Percentiles rank a stretch among this genome's conserved stretches.
Evolutionary conservation across 495 filamentous ascomycete species (phyloP).

Genomic region (Hypoxylon crocopeplum): DNA sequence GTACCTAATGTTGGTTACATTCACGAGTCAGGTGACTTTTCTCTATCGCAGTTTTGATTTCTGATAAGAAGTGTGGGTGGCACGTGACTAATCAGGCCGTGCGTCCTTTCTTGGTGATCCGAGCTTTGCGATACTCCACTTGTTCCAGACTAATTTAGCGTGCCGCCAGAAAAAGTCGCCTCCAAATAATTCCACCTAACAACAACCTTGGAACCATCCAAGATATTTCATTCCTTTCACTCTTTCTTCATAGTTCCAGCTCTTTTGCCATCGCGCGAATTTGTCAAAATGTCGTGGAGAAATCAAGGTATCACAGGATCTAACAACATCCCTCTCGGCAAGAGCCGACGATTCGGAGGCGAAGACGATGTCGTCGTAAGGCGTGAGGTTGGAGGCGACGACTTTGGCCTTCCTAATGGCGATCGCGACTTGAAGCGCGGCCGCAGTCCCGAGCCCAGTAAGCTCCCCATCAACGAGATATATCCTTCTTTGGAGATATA

Average conservation of each 20-base stretch:
- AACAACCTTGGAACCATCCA: constrained; percentile 8
- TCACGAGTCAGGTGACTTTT: too few species aligned
- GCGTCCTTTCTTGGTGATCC: constrained; percentile 2
- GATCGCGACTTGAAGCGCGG: constrained; percentile 76
- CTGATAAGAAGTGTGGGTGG: too few species aligned
- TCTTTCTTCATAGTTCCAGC: not conserved
- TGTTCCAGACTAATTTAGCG: constrained; percentile 27
- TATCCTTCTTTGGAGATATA: not conserved
- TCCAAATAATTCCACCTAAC: not conserved
- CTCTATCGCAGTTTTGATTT: too few species aligned
- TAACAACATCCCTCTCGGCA: constrained; percentile 96
- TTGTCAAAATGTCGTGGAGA: constrained; percentile 80
- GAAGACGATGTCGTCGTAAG: constrained; percentile 62
- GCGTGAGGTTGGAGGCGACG: constrained; percentile 37
- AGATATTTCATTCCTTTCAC: constrained; percentile 33
- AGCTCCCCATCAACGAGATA: not conserved
- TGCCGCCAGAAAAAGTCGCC: constrained; percentile 21
- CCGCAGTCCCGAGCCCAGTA: constrained; percentile 58
- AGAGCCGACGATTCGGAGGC: constrained; percentile 80
- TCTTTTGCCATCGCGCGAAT: constrained; percentile 4
- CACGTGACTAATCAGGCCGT: too few species aligned
- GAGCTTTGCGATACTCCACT: constrained; percentile 26
- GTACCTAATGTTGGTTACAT: too few species aligned
- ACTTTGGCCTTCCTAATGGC: constrained; percentile 60
- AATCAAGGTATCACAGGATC: constrained; percentile 97